Percentiles rank a stretch among this genome's conserved stretches.
phyloP scores from a whole-genome alignment of 495 filamentous ascomycete genomes.

The Hypoxylon rickii region DNA sequence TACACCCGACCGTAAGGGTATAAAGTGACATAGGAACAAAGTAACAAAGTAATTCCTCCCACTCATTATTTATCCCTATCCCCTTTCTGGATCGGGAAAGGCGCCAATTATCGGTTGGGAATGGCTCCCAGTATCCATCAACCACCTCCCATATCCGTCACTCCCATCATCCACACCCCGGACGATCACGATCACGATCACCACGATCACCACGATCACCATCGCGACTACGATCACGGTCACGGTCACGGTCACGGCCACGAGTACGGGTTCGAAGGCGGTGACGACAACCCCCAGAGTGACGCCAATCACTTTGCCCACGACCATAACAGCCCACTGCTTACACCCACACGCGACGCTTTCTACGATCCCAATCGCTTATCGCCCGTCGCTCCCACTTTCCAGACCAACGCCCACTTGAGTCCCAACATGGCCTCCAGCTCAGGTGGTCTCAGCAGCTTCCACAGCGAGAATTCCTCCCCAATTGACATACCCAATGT shows the following conservation, averaged over 20 bases:
- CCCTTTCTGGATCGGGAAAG: conserved; percentile 29
- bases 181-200: conserved; percentile 31
- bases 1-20: too few species aligned
- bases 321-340: conserved; percentile 14
- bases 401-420: conserved; percentile 47
- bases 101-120: conserved; percentile 22
- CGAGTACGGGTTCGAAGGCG: conserved; percentile 8
- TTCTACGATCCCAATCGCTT: conserved; percentile 64
- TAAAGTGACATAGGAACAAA: too few species aligned
- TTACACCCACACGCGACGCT: conserved; percentile 33
- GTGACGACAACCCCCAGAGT: conserved; percentile 21
- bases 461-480: conserved; percentile 19
- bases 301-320: conserved; percentile 17
- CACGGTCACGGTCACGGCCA: conserved; percentile 29
- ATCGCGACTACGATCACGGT: conserved; percentile 26
- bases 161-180: conserved; percentile 36
- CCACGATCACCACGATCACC: conserved; percentile 32
- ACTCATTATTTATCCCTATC: conserved; percentile 22
- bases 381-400: conserved; percentile 62
- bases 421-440: conserved; percentile 43
- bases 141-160: conserved; percentile 35
- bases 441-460: conserved; percentile 26
- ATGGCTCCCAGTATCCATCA: conserved; percentile 30
- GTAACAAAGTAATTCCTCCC: conserved; percentile 17
- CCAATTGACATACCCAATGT: conserved; percentile 36